Conservation (phyloP, 2,329 filamentous ascomycete species). For the Aspergillus sp. region DNA sequence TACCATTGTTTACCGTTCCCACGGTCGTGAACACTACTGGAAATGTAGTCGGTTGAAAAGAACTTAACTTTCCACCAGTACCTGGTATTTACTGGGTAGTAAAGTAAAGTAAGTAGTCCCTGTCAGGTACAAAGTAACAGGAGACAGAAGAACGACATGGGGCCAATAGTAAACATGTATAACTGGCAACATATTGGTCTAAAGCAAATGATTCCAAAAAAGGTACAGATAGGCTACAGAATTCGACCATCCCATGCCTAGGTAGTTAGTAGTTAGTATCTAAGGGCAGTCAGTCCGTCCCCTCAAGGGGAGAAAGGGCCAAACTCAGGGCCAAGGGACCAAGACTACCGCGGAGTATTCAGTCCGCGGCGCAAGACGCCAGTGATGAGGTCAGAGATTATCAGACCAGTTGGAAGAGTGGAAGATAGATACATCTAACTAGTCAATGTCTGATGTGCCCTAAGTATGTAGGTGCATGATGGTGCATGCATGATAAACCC, state of each 20-base stretch:
- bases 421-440: background rate
- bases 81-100: background rate
- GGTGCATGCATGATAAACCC: background rate
- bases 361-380: background rate
- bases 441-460: background rate
- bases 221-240: background rate
- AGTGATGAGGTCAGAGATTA: conserved; percentile 5
- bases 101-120: background rate
- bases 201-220: too few relatives aligned
- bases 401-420: background rate
- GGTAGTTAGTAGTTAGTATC: too few relatives aligned
- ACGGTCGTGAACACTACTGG: background rate
- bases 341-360: conserved; percentile 1
- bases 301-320: too few relatives aligned
- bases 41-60: background rate
- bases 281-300: too few relatives aligned
- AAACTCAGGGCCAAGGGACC: background rate
- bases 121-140: too few relatives aligned
- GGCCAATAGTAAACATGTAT: too few relatives aligned
- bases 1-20: background rate
- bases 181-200: too few relatives aligned
- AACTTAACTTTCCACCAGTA: too few relatives aligned
- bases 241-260: background rate
- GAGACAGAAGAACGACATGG: too few relatives aligned
- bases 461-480: conserved; percentile 1